Percentiles rank a stretch among this genome's conserved stretches.
Evolutionary conservation across 2,329 filamentous ascomycete species (phyloP).

Genomic region (Beauveria scarabaeidicola): DNA sequence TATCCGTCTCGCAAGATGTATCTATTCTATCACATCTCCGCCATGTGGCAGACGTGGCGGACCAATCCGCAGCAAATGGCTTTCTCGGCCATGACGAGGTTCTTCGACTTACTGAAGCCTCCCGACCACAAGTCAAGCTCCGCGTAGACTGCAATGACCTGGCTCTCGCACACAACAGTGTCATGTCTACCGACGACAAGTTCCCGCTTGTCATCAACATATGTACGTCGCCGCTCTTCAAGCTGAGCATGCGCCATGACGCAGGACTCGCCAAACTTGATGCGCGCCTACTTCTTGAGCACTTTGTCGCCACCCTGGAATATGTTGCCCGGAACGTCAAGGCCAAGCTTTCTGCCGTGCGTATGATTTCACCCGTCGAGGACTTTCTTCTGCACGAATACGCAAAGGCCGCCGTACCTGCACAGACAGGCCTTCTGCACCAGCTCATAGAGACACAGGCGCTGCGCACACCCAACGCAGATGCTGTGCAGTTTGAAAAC

Average conservation of each 20-base stretch:
- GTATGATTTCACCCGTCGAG: background rate
- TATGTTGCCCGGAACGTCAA: background rate
- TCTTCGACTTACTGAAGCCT: background rate
- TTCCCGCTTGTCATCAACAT: background rate
- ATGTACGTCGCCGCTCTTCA: background rate
- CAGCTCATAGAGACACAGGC: background rate
- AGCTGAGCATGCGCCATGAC: background rate
- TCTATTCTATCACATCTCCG: background rate
- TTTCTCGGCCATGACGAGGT: background rate
- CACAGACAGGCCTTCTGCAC: background rate
- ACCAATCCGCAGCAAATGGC: background rate
- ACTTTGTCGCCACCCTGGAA: background rate
- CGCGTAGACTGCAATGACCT: background rate
- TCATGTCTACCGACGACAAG: background rate
- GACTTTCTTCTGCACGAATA: background rate
- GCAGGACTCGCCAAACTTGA: background rate
- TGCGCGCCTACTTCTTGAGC: background rate
- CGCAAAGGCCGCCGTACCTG: background rate
- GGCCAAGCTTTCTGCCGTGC: background rate
- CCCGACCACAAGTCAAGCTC: background rate
- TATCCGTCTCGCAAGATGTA: background rate
- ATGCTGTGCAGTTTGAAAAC: background rate
- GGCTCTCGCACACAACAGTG: background rate
- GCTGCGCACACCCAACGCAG: background rate
- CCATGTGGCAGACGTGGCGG: background rate